Percentiles rank a stretch among this genome's conserved stretches.
phyloP scores from a whole-genome alignment of 345 rosid species.

The Cardamine resedifolia region DNA sequence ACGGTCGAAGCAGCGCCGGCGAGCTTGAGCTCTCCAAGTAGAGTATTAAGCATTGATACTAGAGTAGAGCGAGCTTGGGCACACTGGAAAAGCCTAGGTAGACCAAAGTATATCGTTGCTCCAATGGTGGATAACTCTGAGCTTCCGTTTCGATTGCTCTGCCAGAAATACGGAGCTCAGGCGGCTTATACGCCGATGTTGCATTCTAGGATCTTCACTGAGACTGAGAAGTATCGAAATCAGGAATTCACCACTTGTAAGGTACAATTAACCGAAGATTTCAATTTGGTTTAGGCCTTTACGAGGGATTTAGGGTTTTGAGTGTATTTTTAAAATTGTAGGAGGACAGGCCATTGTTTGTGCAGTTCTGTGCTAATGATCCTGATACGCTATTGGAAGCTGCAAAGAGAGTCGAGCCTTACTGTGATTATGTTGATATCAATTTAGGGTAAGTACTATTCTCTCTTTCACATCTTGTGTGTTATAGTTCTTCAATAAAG shows the following conservation, averaged over 20 bases:
- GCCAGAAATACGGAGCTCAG: constrained; percentile 84
- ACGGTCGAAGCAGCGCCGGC: constrained; percentile 25
- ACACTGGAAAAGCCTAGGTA: constrained; percentile 74
- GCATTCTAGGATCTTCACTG: constrained; percentile 81
- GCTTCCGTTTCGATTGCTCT: constrained; percentile 94
- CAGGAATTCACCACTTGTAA: constrained; percentile 87
- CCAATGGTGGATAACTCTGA: constrained; percentile 99
- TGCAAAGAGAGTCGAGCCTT: constrained; percentile 72
- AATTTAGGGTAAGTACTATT: constrained; percentile 68
- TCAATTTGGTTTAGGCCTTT: neutral
- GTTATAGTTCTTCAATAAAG: neutral
- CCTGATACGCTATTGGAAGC: constrained; percentile 77
- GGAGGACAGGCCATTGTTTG: constrained; percentile 96
- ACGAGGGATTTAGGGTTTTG: neutral
- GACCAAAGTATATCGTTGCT: constrained; percentile 78
- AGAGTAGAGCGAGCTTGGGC: constrained; percentile 76
- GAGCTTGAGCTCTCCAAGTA: constrained; percentile 32
- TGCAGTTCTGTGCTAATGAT: constrained; percentile 96
- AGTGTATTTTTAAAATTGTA: constrained; percentile 36
- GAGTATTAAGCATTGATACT: constrained; percentile 44
- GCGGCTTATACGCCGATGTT: constrained; percentile 97
- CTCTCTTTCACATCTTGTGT: neutral
- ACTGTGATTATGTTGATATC: constrained; percentile 90
- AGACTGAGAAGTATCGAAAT: constrained; percentile 71
- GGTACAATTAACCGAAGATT: constrained; percentile 36